These are phyloP conservation scores for Venustampulla echinocandica DNA, from an alignment of 495 filamentous ascomycete species.

Conservation along the genomic window DNA sequence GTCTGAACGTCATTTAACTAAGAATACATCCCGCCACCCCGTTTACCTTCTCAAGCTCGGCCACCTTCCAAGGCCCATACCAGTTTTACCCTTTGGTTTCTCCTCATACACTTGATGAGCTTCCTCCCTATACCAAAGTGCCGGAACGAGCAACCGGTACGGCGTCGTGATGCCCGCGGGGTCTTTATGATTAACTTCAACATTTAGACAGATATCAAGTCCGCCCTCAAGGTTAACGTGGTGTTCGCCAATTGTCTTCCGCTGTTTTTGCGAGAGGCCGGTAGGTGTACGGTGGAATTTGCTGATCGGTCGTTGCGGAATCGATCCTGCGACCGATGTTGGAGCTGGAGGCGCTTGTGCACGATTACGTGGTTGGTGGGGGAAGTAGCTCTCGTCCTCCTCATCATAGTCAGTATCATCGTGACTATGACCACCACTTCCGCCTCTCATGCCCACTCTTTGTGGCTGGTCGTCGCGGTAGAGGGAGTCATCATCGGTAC, in stretches of 20 bases:
- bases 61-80: too few species aligned
- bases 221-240: constrained; percentile 62
- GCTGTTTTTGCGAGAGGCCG: constrained; percentile 52
- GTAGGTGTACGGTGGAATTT: constrained; percentile 69
- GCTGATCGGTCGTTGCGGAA: constrained; percentile 9
- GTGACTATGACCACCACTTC: constrained; percentile 8
- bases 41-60: too few species aligned
- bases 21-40: too few species aligned
- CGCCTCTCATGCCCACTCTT: constrained; percentile 13
- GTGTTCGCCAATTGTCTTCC: constrained; percentile 31
- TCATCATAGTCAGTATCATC: too few species aligned
- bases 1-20: too few species aligned
- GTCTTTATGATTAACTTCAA: constrained; percentile 77
- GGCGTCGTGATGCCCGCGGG: constrained; percentile 82
- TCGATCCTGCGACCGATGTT: constrained; percentile 11
- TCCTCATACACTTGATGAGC: too few species aligned
- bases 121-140: constrained; percentile 48
- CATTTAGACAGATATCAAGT: constrained; percentile 74
- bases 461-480: constrained; percentile 3
- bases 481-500: constrained; percentile 11
- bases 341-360: constrained; percentile 2
- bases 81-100: too few species aligned
- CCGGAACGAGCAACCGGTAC: constrained; percentile 80
- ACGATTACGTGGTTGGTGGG: constrained; percentile 5
- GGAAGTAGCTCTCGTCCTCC: constrained; percentile 22